Base-by-base conservation (phyloP, 805 yeast species). In the Saccharomycopsis microspora region DNA sequence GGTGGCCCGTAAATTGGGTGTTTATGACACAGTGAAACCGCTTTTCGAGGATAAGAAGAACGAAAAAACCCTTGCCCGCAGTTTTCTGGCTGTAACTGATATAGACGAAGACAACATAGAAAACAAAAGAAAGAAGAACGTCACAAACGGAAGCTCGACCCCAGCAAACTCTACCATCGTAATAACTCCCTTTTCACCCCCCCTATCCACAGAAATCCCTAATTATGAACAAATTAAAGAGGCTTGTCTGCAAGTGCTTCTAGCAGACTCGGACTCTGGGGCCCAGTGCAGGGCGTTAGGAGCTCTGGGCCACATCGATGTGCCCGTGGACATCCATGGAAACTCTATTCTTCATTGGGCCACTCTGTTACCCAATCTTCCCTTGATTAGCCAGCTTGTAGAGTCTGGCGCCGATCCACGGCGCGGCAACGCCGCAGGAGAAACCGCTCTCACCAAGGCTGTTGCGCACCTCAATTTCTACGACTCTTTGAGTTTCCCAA, bases 261-360 rank as follows among this genome's bases (percentile, higher is more conserved):
- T 76, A 43, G 69, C 74, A 3, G 64, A 64, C 42, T 56, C 56
- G 5, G 57, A 60, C 10, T 55, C 64, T 9, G 57, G 61, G 27
- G 64, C 59, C 10, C 60, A 66, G 9, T 57, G 60, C 10, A 57
- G 59, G 27, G 60, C 60, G 28, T 63, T 63, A 33, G 35, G 11
- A 2, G 9, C 49, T 4, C 51, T 48, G 0, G 44, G 57, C 4
- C 45, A 49, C 5, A 55, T 44, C 11, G 93, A 87, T 58, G 85
- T 87, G 34, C 81, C 96, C 1, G 85, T 94, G 41, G 99, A 94
- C 64, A 94, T 85, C 56, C 78, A 82, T 49, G 97, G 97, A 0
- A 93, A 93, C 60, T 83, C 96, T 0, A 87, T 96, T 0, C 70
- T 93, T 49, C 99, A 93, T 64, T 85, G 97, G 94, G 94, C 97